phyloP scores from a whole-genome alignment of 164 flowering plant species.

The Amborella trichopoda region DNA sequence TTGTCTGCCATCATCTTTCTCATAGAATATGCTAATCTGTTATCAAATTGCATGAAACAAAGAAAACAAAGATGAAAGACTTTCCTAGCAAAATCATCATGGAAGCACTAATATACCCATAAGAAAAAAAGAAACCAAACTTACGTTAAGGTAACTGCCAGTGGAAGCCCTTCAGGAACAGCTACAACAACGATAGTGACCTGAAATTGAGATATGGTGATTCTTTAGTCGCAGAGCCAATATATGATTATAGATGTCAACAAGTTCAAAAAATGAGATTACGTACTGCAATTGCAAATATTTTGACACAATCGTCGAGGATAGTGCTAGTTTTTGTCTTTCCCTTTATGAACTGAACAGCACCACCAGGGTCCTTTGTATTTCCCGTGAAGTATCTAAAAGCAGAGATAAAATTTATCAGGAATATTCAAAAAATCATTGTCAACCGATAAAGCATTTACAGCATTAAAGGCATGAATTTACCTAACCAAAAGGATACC shows the following conservation, averaged over 20 bases:
- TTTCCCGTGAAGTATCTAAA: conserved; percentile 81
- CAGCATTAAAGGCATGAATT: not conserved
- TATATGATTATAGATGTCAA: too few species aligned
- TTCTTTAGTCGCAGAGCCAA: too few species aligned
- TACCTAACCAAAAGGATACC: conserved; percentile 69
- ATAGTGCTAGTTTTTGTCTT: conserved; percentile 39
- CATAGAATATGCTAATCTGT: conserved; percentile 96
- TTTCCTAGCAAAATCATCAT: not conserved
- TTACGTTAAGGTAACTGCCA: conserved; percentile 98
- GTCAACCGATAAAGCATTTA: too few species aligned
- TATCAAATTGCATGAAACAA: not conserved
- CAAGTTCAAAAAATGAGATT: too few species aligned
- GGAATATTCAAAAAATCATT: not conserved
- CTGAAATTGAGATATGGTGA: too few species aligned
- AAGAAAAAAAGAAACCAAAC: conserved; percentile 9
- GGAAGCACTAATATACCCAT: not conserved
- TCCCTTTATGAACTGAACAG: conserved; percentile 35
- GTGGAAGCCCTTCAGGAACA: conserved; percentile 97
- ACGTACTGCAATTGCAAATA: conserved; percentile 81
- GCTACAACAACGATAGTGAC: conserved; percentile 99
- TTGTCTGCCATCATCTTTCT: conserved; percentile 98
- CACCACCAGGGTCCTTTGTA: conserved; percentile 30
- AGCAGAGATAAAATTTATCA: not conserved
- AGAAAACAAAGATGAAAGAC: not conserved
- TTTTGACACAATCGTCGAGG: conserved; percentile 62